A percentile compares a stretch with the other conserved stretches of the same genome.
Evolutionary conservation across 2,329 filamentous ascomycete species (phyloP).

Genomic region (Amphichorda felina): DNA sequence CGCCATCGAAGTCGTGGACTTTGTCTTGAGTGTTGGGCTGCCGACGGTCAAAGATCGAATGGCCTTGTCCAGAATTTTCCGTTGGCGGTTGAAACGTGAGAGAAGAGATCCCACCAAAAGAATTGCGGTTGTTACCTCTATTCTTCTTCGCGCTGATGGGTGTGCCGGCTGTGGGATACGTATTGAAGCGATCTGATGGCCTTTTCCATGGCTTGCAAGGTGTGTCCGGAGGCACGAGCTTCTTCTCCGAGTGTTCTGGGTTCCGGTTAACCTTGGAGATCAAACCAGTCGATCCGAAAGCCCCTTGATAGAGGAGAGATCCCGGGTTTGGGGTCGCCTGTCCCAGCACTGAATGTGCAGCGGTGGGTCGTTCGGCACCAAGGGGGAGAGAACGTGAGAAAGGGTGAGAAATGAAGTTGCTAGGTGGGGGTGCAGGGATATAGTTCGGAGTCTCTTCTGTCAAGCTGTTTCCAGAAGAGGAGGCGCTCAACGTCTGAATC

Average conservation of each 20-base stretch:
- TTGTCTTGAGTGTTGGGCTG: too few species aligned
- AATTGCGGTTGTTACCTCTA: slow-evolving; percentile 51
- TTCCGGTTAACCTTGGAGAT: slow-evolving; percentile 90
- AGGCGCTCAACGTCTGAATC: slow-evolving; percentile 73
- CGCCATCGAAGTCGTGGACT: neutral
- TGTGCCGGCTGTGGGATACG: slow-evolving; percentile 2
- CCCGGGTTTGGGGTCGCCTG: slow-evolving; percentile 32
- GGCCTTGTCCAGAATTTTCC: slow-evolving; percentile 4
- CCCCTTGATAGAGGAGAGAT: slow-evolving; percentile 62
- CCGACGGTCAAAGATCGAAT: neutral
- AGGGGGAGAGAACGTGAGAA: slow-evolving; percentile 27
- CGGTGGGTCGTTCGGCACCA: slow-evolving; percentile 22
- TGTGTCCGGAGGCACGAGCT: slow-evolving; percentile 76
- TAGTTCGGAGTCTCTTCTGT: slow-evolving; percentile 48
- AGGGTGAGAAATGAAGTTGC: slow-evolving; percentile 14
- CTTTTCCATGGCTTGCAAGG: slow-evolving; percentile 61
- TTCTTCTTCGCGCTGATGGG: slow-evolving; percentile 33
- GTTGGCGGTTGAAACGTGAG: slow-evolving; percentile 65
- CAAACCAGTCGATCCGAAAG: slow-evolving; percentile 88
- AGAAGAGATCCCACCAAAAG: slow-evolving; percentile 61
- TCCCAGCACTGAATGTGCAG: slow-evolving; percentile 14
- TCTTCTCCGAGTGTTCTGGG: slow-evolving; percentile 55
- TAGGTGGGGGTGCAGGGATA: slow-evolving; percentile 11
- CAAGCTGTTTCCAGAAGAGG: slow-evolving; percentile 70
- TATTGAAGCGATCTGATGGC: slow-evolving; percentile 5